Evolutionary conservation across 106 monocot species (phyloP).

Genomic region (Dioscorea dumetorum): DNA sequence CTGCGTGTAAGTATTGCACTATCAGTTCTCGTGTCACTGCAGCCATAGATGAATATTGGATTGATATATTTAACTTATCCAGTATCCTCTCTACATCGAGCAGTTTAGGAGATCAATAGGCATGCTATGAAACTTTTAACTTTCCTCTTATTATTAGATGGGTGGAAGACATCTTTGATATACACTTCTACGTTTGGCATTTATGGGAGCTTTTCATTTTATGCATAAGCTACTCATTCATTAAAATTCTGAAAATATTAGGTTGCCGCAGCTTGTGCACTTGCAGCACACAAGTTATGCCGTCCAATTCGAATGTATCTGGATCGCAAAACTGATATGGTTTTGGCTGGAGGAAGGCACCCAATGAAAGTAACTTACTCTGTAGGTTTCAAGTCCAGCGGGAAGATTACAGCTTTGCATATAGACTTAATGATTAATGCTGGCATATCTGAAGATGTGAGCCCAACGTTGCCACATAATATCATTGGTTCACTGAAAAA

Average conservation of each 20-base stretch:
- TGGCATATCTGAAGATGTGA: slow-evolving; percentile 50
- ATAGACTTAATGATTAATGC: slow-evolving; percentile 67
- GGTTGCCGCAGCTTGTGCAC: slow-evolving; percentile 77
- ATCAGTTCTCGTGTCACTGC: too few species aligned
- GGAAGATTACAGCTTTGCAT: slow-evolving; percentile 78
- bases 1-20: slow-evolving; percentile 43
- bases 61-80: too few species aligned
- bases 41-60: too few species aligned
- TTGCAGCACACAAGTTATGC: slow-evolving; percentile 65
- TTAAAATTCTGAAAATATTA: slow-evolving; percentile 4
- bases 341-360: slow-evolving; percentile 77
- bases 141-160: too few species aligned
- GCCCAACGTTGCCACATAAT: slow-evolving; percentile 38
- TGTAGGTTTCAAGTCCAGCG: slow-evolving; percentile 63
- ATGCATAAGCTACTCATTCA: too few species aligned
- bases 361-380: slow-evolving; percentile 77
- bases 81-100: too few species aligned
- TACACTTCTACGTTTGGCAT: too few species aligned
- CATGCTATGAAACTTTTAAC: too few species aligned
- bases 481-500: slow-evolving; percentile 60
- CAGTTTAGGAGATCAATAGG: too few species aligned
- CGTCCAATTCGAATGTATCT: slow-evolving; percentile 77
- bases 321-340: slow-evolving; percentile 89
- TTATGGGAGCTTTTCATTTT: too few species aligned
- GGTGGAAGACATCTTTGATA: too few species aligned